These are phyloP conservation scores for Sporothrix schenckii DNA, from an alignment of 2,329 filamentous ascomycete genomes.

Conservation along the genomic window DNA sequence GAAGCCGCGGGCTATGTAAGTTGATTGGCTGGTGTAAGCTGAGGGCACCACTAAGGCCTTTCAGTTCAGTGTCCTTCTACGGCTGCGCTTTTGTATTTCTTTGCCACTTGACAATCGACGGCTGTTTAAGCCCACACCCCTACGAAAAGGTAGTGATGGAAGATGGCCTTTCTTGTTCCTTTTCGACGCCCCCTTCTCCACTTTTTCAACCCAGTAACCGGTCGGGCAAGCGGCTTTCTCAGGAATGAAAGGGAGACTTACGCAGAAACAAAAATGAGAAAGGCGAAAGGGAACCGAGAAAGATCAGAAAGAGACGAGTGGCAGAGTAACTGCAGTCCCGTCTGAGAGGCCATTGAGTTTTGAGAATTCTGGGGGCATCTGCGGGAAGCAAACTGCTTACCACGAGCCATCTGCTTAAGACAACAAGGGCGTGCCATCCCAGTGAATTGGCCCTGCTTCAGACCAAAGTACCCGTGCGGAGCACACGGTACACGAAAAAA, in stretches of 20 bases:
- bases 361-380: background rate
- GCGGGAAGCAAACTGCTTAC: background rate
- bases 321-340: background rate
- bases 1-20: constrained; percentile 32
- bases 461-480: background rate
- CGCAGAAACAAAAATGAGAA: background rate
- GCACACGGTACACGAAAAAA: background rate
- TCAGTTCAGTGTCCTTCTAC: background rate
- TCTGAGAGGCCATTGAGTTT: background rate
- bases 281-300: background rate
- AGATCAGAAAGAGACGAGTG: background rate
- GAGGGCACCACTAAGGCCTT: background rate
- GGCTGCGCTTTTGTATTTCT: background rate
- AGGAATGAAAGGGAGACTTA: constrained; percentile 22
- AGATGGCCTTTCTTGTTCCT: background rate
- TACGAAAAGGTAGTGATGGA: background rate
- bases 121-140: constrained; percentile 1
- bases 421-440: background rate
- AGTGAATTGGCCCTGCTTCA: constrained; percentile 3
- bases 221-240: constrained; percentile 34
- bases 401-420: background rate
- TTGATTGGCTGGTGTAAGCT: constrained; percentile 33
- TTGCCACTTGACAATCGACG: constrained; percentile 6
- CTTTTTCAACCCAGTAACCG: constrained; percentile 32
- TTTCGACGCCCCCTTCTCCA: constrained; percentile 6